phyloP scores from a whole-genome alignment of 805 yeast species.

The Spathaspora boniae region DNA sequence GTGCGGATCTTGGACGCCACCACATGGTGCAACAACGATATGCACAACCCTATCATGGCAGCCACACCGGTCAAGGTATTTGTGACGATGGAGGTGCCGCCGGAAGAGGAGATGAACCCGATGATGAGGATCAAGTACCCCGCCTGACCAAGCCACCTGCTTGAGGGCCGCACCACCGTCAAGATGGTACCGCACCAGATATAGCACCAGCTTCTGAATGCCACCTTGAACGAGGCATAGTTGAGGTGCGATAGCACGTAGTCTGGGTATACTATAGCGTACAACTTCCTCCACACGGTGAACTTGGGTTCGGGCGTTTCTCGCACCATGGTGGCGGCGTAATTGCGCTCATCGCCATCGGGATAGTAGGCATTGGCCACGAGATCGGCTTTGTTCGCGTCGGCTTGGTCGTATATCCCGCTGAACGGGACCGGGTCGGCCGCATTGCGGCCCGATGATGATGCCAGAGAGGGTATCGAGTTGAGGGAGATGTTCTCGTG shows the following conservation, averaged over 20 bases:
- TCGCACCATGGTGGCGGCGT: slow-evolving; percentile 1
- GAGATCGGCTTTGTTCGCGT: too few species aligned
- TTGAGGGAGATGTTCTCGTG: too few species aligned
- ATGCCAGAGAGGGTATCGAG: not conserved
- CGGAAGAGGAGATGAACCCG: slow-evolving; percentile 24
- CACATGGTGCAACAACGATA: slow-evolving; percentile 19
- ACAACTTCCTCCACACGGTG: slow-evolving; percentile 13
- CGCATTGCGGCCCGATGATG: not conserved
- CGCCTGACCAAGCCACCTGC: slow-evolving; percentile 28
- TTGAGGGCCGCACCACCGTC: slow-evolving; percentile 19
- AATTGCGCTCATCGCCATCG: slow-evolving; percentile 7
- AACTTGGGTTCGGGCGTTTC: slow-evolving; percentile 10
- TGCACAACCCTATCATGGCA: not conserved
- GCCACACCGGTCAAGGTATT: slow-evolving; percentile 15
- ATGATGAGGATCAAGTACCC: slow-evolving; percentile 25
- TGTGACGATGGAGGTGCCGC: slow-evolving; percentile 22
- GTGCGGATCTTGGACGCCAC: slow-evolving; percentile 23
- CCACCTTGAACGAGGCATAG: slow-evolving; percentile 21
- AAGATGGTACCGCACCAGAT: slow-evolving; percentile 25
- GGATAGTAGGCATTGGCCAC: slow-evolving; percentile 8
- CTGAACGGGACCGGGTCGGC: not conserved
- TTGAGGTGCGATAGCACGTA: slow-evolving; percentile 25
- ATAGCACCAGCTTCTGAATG: slow-evolving; percentile 24
- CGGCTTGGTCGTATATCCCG: not conserved
- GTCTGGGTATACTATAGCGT: slow-evolving; percentile 16